phyloP scores from a whole-genome alignment of 1,284 basidiomycete species.

The Earliella scabrosa region DNA sequence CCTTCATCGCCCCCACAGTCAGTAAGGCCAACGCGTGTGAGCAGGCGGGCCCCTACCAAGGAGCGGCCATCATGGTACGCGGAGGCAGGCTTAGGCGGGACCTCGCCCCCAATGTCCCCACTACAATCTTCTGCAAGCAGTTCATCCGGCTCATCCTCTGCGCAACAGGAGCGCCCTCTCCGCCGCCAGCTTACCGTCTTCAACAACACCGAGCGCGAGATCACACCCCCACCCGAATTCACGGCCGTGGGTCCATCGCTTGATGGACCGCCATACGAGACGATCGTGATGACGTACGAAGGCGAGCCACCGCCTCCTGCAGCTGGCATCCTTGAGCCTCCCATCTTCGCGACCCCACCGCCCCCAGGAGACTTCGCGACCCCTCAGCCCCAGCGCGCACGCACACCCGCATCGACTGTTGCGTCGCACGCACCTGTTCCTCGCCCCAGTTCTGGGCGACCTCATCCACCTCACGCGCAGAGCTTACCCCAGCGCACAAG shows the following conservation, averaged over 20 bases:
- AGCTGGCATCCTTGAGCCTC: neutral
- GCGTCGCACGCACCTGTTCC: neutral
- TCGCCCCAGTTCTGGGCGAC: neutral
- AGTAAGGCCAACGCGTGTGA: constrained; percentile 33
- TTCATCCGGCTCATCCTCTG: no score
- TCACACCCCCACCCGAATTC: constrained; percentile 49
- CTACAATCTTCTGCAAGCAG: neutral
- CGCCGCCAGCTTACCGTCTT: constrained; percentile 15
- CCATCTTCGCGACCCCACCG: constrained; percentile 4
- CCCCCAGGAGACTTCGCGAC: neutral
- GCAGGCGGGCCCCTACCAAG: constrained; percentile 31
- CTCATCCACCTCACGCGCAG: constrained; percentile 8
- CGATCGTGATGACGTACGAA: constrained; percentile 32
- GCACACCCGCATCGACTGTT: neutral
- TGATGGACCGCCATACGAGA: constrained; percentile 46
- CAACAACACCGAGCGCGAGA: constrained; percentile 18
- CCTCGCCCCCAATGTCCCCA: constrained; percentile 1
- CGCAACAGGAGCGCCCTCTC: neutral
- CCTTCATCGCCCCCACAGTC: constrained; percentile 11
- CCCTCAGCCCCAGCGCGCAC: neutral
- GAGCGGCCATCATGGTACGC: constrained; percentile 39
- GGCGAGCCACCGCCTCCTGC: constrained; percentile 36
- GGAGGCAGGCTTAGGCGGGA: constrained; percentile 28
- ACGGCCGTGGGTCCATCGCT: constrained; percentile 41
- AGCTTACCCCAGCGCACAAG: constrained; percentile 11